Conservation (phyloP, 371 early-diverging fungal species). For the Mortierella sp. region DNA sequence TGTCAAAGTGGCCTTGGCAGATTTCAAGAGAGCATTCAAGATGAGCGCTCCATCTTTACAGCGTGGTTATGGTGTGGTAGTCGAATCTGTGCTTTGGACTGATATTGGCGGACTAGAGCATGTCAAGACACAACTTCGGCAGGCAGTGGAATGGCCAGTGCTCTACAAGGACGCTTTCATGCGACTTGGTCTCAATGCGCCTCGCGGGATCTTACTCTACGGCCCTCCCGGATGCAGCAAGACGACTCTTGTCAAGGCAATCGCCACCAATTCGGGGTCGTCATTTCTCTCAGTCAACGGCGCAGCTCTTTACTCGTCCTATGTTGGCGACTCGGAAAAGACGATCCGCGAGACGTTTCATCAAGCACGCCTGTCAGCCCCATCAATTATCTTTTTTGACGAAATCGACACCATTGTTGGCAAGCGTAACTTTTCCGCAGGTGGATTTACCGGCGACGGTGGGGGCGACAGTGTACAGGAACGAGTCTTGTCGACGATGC, state of each 20-base stretch:
- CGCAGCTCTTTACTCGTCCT: slow-evolving; percentile 90
- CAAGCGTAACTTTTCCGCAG: slow-evolving; percentile 80
- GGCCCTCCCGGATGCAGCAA: slow-evolving; percentile 99
- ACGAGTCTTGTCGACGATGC: slow-evolving; percentile 87
- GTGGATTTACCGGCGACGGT: slow-evolving; percentile 66
- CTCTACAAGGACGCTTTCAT: slow-evolving; percentile 77
- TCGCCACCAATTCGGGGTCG: slow-evolving; percentile 84
- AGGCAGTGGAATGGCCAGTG: slow-evolving; percentile 98
- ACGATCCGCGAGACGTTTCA: slow-evolving; percentile 86
- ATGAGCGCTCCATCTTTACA: slow-evolving; percentile 74
- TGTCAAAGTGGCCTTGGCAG: slow-evolving; percentile 61
- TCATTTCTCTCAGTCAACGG: slow-evolving; percentile 92
- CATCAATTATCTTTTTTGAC: slow-evolving; percentile 97
- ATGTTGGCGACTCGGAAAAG: slow-evolving; percentile 96
- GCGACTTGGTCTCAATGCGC: slow-evolving; percentile 86
- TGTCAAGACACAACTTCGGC: slow-evolving; percentile 93
- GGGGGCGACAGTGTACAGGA: slow-evolving; percentile 89
- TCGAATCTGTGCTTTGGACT: slow-evolving; percentile 80
- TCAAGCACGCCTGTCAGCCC: slow-evolving; percentile 88
- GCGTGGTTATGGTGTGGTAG: slow-evolving; percentile 72
- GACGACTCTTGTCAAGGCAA: slow-evolving; percentile 93
- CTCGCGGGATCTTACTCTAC: slow-evolving; percentile 93
- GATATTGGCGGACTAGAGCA: slow-evolving; percentile 95
- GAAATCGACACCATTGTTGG: slow-evolving; percentile 99
- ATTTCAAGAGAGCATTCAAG: slow-evolving; percentile 77